These are phyloP conservation scores for Nidula microcarpa DNA, from an alignment of 768 basidiomycete species.

Conservation along the genomic window DNA sequence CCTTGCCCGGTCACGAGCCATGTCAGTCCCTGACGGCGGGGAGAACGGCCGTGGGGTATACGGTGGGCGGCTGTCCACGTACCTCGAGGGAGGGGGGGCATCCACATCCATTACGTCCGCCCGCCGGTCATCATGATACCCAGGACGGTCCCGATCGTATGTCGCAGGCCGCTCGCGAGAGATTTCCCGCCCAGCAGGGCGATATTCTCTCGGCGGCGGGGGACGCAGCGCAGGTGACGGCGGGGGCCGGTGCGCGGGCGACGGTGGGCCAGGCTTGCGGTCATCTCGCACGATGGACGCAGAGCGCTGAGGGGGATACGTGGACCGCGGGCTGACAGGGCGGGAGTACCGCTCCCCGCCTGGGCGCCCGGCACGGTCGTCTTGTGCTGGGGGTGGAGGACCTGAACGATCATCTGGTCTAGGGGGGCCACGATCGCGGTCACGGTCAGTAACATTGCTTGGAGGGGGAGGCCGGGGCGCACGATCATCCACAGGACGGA, in stretches of 20 bases:
- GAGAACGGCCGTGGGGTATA: neutral
- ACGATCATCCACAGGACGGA: neutral
- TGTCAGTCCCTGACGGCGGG: neutral
- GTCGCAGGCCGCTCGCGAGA: neutral
- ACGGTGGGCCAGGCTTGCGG: neutral
- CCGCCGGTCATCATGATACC: slow-evolving; percentile 1
- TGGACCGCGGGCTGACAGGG: neutral
- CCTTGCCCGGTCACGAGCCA: neutral
- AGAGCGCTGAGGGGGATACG: neutral
- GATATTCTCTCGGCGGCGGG: too few species aligned
- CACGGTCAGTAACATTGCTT: slow-evolving; percentile 1
- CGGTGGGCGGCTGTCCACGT: neutral
- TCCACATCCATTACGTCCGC: slow-evolving; percentile 1
- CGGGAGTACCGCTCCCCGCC: neutral
- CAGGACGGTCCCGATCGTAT: neutral
- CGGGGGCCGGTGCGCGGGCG: neutral
- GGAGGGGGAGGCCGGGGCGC: too few species aligned
- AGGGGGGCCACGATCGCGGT: neutral
- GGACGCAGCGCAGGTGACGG: too few species aligned
- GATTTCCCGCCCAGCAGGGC: neutral
- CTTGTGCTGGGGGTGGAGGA: neutral
- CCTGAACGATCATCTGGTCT: neutral
- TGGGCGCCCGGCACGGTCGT: neutral
- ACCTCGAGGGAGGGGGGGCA: neutral
- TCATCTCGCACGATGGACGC: neutral